A percentile compares a stretch with the other conserved stretches of the same genome.
Conservation (phyloP, 1,139 yeast species). For the Scheffersomyces insectosa region DNA sequence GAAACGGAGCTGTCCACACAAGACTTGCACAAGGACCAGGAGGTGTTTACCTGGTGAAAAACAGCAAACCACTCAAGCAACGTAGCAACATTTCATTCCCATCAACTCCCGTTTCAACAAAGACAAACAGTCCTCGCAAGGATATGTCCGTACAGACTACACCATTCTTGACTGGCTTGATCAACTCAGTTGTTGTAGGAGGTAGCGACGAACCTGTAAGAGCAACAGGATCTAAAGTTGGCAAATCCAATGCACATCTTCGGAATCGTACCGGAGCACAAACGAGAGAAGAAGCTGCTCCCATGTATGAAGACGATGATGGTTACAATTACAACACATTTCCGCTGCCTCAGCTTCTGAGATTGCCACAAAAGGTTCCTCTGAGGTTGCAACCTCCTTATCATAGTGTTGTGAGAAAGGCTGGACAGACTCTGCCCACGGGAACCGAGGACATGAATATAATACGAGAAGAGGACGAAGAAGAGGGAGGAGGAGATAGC, state of each 20-base stretch:
- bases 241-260: too few species aligned
- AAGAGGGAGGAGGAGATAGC: too few species aligned
- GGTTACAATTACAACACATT: slow-evolving; percentile 6
- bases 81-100: too few species aligned
- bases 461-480: too few species aligned
- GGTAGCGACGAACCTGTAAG: neutral
- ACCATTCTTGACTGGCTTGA: slow-evolving; percentile 4
- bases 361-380: too few species aligned
- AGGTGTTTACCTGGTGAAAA: too few species aligned
- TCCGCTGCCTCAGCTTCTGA: neutral
- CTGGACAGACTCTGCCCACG: too few species aligned
- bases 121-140: neutral
- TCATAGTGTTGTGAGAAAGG: too few species aligned
- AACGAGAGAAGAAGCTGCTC: neutral
- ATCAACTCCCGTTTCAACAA: neutral
- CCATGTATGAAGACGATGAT: slow-evolving; percentile 9
- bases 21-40: neutral
- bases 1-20: neutral
- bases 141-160: slow-evolving; percentile 2
- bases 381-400: too few species aligned
- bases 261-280: too few species aligned
- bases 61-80: too few species aligned
- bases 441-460: too few species aligned
- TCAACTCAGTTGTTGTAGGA: slow-evolving; percentile 2
- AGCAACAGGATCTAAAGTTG: neutral